Percentiles rank a stretch among this genome's conserved stretches.
These are phyloP conservation scores for Pestalotiopsis sp. DNA, from an alignment of 2,329 filamentous ascomycete species.

Conservation along the genomic window DNA sequence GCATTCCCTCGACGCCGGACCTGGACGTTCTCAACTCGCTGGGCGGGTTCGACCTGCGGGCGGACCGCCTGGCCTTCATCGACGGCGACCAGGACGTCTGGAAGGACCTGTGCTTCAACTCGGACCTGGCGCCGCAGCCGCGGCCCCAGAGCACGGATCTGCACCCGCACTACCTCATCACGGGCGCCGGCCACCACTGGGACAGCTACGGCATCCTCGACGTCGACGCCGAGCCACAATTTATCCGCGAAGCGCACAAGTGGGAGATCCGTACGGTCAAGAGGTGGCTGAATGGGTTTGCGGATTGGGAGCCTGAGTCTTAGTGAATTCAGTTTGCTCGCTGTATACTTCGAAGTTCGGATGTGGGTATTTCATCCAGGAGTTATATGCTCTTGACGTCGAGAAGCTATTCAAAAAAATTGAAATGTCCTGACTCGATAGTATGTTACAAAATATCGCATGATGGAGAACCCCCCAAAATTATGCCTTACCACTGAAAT, in stretches of 20 bases:
- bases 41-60: conserved; percentile 48
- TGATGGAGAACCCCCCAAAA: no score
- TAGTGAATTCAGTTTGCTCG: no score
- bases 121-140: conserved; percentile 37
- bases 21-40: conserved; percentile 45
- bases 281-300: conserved; percentile 42
- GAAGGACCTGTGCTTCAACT: conserved; percentile 55
- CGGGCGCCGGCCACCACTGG: conserved; percentile 56
- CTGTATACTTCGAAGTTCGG: no score
- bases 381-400: no score
- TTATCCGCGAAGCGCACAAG: conserved; percentile 50
- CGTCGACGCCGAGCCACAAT: conserved; percentile 49
- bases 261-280: conserved; percentile 55
- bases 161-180: conserved; percentile 52
- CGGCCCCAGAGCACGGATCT: conserved; percentile 40
- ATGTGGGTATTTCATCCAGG: background rate
- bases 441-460: no score
- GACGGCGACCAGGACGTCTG: conserved; percentile 56
- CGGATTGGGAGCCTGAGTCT: conserved; percentile 22
- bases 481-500: no score
- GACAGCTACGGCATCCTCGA: conserved; percentile 44
- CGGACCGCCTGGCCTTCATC: conserved; percentile 51
- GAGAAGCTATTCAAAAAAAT: no score
- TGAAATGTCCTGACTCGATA: no score
- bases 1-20: conserved; percentile 45